phyloP scores from a whole-genome alignment of 1,284 basidiomycete species.

The Takashimella tepidaria region DNA sequence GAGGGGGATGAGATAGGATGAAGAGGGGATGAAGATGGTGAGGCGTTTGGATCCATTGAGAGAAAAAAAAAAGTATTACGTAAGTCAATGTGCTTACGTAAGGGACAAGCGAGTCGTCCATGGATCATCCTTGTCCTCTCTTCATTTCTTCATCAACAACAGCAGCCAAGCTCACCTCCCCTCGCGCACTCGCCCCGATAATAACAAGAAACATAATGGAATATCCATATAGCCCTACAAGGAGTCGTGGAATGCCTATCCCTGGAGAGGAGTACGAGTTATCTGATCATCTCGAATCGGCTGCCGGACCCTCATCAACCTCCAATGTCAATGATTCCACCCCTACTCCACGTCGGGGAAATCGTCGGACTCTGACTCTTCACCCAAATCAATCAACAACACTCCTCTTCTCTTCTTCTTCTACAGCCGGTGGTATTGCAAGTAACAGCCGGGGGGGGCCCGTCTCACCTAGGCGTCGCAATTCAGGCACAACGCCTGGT shows the following conservation, averaged over 20 bases:
- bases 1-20: neutral
- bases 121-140: too few species aligned
- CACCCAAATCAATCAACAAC: conserved; percentile 25
- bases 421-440: conserved; percentile 8
- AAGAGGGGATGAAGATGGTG: neutral
- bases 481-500: too few species aligned
- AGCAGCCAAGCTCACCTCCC: too few species aligned
- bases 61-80: neutral
- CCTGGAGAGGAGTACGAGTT: conserved; percentile 38
- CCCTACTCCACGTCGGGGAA: conserved; percentile 1
- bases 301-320: conserved; percentile 7
- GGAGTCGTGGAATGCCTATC: too few species aligned
- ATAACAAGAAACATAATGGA: too few species aligned
- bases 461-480: conserved; percentile 11
- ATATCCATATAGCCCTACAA: too few species aligned
- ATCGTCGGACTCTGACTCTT: conserved; percentile 28
- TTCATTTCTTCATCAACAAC: too few species aligned
- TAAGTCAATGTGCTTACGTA: neutral
- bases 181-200: too few species aligned
- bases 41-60: conserved; percentile 1
- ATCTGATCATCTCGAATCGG: conserved; percentile 3
- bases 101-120: too few species aligned
- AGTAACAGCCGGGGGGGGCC: conserved; percentile 11
- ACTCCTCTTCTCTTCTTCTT: conserved; percentile 30
- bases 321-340: conserved; percentile 16